phyloP scores from a whole-genome alignment of 345 rosid species.

The Turnera subulata region DNA sequence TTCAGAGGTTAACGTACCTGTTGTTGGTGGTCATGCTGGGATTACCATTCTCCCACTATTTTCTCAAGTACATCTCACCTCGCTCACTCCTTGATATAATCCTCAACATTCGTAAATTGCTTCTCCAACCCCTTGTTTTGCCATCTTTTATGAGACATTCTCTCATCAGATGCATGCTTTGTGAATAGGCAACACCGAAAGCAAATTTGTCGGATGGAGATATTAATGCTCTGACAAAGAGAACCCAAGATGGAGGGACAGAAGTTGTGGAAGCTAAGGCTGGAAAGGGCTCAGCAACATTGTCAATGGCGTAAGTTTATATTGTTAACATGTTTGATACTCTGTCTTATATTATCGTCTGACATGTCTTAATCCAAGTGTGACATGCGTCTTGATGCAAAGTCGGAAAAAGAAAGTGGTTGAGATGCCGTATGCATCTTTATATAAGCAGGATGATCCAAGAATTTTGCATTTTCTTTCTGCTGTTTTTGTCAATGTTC shows the following conservation, averaged over 20 bases:
- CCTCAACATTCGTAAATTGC: too few species aligned
- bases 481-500: too few species aligned
- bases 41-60: slow-evolving; percentile 75
- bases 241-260: slow-evolving; percentile 93
- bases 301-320: slow-evolving; percentile 83
- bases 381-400: too few species aligned
- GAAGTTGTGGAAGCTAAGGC: slow-evolving; percentile 91
- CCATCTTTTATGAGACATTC: neutral
- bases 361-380: too few species aligned
- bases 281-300: slow-evolving; percentile 88
- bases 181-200: slow-evolving; percentile 65
- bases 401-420: too few species aligned
- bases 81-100: neutral
- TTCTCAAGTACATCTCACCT: slow-evolving; percentile 58
- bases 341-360: too few species aligned
- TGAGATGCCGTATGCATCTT: too few species aligned
- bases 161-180: neutral
- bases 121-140: neutral
- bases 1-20: slow-evolving; percentile 74
- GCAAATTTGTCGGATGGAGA: slow-evolving; percentile 61
- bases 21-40: slow-evolving; percentile 88
- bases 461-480: too few species aligned
- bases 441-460: too few species aligned
- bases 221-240: slow-evolving; percentile 65
- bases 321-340: neutral